Base-by-base conservation (phyloP, 2,329 filamentous ascomycete genomes). In the Lachnellula hyalina region DNA sequence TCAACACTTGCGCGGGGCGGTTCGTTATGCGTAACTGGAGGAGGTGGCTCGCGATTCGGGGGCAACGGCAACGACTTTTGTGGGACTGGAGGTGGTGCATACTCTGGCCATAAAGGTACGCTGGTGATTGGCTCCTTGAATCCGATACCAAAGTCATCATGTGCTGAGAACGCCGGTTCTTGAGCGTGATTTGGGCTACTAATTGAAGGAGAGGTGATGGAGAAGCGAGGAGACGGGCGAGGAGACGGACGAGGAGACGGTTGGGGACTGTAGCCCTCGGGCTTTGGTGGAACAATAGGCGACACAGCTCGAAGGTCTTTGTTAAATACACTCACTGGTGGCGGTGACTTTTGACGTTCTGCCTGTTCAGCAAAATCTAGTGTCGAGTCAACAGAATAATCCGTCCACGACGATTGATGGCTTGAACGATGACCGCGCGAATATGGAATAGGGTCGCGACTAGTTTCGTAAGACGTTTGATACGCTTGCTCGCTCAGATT, bases 371-470 rank as follows among this genome's bases (percentile, higher is more conserved):
- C 60, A 49, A 58, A 63, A 15, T 62, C 61, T 35, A 63, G 60
- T 5, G 51, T 49, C 23, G 64, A 66, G 6, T 61, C 60, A 19
- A 68, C 50, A 19, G 67, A 65, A 45, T 64, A 61, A 52, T 69
- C 63, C 6, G 66, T 69, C 64, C 65, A 67, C 35, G 55, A 56
- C 25, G 67, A 68, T 42, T 63, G 61, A 17, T 57, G 61, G 42
- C 60, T 65, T 41, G 52, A 57, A 2, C 59, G 62, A 44, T 62
- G 61, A 4, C 54, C 49, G n/a, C 48, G 54, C 3, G 61, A 62
- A 19, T 53, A 44, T 35, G 56, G 56, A 11, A 56, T 28, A 36
- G 45, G 21, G 5, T 63, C 57, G 5, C 52, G 57, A 38, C 50
- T 55, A n/a, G 50, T 50, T n/a, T 61, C 59, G 52, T 61, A 61